phyloP scores from a whole-genome alignment of 345 rosid genomes.

The Acer campestre region DNA sequence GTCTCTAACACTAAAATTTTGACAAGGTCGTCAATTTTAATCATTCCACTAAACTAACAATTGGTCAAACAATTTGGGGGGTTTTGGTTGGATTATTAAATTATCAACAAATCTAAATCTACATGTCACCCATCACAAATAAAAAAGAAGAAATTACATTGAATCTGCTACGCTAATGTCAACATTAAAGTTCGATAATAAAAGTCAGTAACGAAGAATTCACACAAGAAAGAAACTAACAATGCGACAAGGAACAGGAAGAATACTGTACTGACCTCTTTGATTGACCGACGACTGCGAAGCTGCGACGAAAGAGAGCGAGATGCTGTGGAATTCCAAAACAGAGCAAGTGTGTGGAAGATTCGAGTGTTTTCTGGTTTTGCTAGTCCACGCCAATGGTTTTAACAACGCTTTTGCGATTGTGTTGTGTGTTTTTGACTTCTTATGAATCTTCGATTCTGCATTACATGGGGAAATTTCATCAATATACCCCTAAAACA shows the following conservation, averaged over 20 bases:
- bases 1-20: neutral
- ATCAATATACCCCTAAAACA: too few relatives aligned
- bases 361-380: conserved; percentile 9
- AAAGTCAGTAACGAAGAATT: neutral
- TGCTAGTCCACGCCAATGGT: neutral
- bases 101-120: neutral
- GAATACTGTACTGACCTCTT: neutral
- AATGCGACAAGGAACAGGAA: too few relatives aligned
- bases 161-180: neutral
- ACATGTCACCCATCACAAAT: neutral
- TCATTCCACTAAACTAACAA: neutral
- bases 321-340: neutral
- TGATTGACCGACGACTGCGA: neutral
- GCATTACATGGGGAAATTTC: too few relatives aligned
- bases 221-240: too few relatives aligned
- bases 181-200: neutral
- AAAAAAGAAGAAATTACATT: neutral
- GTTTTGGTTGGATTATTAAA: neutral
- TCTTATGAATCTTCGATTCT: too few relatives aligned
- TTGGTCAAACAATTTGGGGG: neutral
- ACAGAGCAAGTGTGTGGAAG: neutral
- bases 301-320: neutral
- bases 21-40: neutral
- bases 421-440: too few relatives aligned
- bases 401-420: too few relatives aligned